Evolutionary conservation across 345 rosid genomes (phyloP).

Genomic region (Pistacia vera): DNA sequence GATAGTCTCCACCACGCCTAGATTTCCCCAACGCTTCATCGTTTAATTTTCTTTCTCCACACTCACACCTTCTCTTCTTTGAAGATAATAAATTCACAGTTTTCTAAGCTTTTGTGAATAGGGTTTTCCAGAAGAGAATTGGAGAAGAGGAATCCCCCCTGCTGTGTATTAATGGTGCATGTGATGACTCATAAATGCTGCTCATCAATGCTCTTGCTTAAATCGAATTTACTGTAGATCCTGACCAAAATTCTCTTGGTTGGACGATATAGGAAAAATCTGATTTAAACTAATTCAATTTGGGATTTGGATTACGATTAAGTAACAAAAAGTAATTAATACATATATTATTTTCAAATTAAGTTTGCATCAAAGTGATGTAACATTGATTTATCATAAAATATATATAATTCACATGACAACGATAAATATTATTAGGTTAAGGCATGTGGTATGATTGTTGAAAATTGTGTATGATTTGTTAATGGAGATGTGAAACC

Average conservation of each 20-base stretch:
- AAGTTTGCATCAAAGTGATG: too few species aligned
- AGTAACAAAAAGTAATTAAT: too few species aligned
- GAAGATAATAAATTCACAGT: background rate
- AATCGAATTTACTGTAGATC: conserved; percentile 14
- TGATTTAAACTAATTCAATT: background rate
- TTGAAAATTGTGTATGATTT: too few species aligned
- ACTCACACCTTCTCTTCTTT: background rate
- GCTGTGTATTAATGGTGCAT: conserved; percentile 48
- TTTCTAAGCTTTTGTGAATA: conserved; percentile 1
- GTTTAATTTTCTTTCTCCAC: background rate
- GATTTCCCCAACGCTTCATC: conserved; percentile 57
- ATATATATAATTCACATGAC: too few species aligned
- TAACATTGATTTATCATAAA: too few species aligned
- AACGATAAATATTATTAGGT: too few species aligned
- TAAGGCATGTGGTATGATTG: too few species aligned
- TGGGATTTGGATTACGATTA: too few species aligned
- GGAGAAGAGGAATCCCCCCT: conserved; percentile 24
- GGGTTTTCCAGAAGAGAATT: conserved; percentile 25
- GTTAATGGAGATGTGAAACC: too few species aligned
- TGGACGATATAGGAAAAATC: conserved; percentile 13
- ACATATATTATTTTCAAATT: too few species aligned
- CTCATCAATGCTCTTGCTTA: conserved; percentile 12
- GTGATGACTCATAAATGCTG: conserved; percentile 65
- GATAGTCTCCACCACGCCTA: conserved; percentile 79
- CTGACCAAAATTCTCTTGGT: conserved; percentile 10